Base-by-base conservation (phyloP, 495 filamentous ascomycete species). In the Letharia lupina region DNA sequence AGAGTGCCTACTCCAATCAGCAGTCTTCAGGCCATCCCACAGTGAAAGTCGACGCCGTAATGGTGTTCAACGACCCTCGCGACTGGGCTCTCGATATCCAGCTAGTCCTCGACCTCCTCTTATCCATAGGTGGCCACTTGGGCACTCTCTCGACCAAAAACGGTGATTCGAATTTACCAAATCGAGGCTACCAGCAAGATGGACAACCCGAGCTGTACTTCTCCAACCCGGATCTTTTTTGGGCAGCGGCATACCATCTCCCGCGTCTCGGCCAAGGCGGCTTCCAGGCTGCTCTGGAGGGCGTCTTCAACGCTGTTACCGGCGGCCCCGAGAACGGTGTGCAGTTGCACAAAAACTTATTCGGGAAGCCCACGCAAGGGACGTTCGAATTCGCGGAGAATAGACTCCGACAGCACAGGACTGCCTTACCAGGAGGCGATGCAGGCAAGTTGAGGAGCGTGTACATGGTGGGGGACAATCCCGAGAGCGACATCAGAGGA, bases 401-500 rank as follows among this genome's bases (percentile, higher is more conserved):
- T 31, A 81, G 88, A 65, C 75, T 99, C 39, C 73, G 79, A 61
- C 76, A 75, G 42, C 86, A 92, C 68, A 81, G 91, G 18, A 69
- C 54, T 6, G 50, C 33, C 7, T 11, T 37, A 33, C 54, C 10
- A 3, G 7, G 33, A 23, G 33, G 28, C 23, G 28, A 56, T 2
- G 33, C 33, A 37, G 33, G 31, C 7, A 37, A 77, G 20, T 72
- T 96, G 66, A 75, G 77, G 70, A 82, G 79, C 18, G 90, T 99
- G 8, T 98, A 95, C 71, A 97, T 98, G 93, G 82, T 99, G n/a
- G 94, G 94, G 0, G 94, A 99, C 70, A 99, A 98, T 69, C 93
- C 94, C 0, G 90, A 90, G 72, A 90, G 86, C 40, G 94, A 99
- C 75, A 95, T 99, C 65, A 77, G 81, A 16, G 94, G 95, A n/a